phyloP scores from a whole-genome alignment of 192 early-diverging fungal species.

The Rhizophagus sp. region DNA sequence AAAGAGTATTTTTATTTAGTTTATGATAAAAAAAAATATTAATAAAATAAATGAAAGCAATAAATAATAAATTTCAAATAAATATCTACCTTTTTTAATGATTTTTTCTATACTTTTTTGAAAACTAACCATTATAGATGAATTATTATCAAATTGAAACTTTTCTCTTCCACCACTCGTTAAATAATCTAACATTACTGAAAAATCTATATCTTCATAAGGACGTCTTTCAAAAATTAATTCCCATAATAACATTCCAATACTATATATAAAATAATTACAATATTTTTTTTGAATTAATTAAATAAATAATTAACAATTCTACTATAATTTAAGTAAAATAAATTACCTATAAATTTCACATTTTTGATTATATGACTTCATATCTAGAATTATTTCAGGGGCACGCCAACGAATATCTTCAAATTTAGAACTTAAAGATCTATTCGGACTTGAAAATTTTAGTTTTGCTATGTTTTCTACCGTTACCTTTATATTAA shows the following conservation, averaged over 20 bases:
- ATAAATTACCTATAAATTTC: slow-evolving; percentile 21
- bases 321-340: background rate
- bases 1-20: too few species aligned
- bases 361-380: slow-evolving; percentile 14
- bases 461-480: slow-evolving; percentile 8
- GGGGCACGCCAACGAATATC: slow-evolving; percentile 21
- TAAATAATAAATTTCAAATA: background rate
- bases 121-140: background rate
- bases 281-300: too few species aligned
- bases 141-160: background rate
- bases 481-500: background rate
- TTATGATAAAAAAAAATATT: too few species aligned
- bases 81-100: background rate
- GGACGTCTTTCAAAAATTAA: slow-evolving; percentile 11
- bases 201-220: background rate
- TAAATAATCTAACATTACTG: background rate
- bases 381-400: background rate
- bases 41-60: too few species aligned
- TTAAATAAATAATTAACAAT: too few species aligned
- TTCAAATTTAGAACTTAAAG: slow-evolving; percentile 6
- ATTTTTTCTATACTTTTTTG: background rate
- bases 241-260: slow-evolving; percentile 16
- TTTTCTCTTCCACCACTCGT: background rate
- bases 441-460: too few species aligned
- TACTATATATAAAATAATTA: background rate